Percentiles rank a stretch among this genome's conserved stretches.
Evolutionary conservation across 2,329 filamentous ascomycete genomes (phyloP).

Genomic region (Juglanconis oblonga): DNA sequence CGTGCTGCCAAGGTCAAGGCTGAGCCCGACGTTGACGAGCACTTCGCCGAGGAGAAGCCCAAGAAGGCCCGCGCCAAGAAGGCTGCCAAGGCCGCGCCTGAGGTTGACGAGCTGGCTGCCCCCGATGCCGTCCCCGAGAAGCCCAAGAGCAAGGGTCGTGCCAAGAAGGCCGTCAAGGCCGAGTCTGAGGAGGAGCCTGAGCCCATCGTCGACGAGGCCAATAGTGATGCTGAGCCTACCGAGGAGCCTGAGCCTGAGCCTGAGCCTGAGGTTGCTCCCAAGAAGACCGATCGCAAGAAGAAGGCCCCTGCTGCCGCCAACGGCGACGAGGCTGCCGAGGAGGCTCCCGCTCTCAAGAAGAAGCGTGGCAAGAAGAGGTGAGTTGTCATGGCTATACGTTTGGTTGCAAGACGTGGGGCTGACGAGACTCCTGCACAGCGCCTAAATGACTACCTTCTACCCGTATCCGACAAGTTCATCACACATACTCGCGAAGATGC

Average conservation of each 20-base stretch:
- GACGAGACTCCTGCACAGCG: neutral
- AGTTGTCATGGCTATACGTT: neutral
- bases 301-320: conserved; percentile 2
- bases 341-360: conserved; percentile 19
- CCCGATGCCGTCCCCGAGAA: conserved; percentile 41
- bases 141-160: conserved; percentile 31
- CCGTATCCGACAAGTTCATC: neutral
- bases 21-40: conserved; percentile 13
- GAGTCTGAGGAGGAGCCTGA: conserved; percentile 10
- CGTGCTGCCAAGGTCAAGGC: conserved; percentile 26
- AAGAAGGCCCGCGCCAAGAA: conserved; percentile 25
- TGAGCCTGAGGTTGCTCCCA: neutral
- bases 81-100: neutral
- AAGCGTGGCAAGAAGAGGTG: conserved; percentile 13
- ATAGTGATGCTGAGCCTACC: conserved; percentile 10
- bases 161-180: conserved; percentile 26
- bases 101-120: conserved; percentile 37
- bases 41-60: conserved; percentile 35
- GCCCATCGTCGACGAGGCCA: conserved; percentile 18
- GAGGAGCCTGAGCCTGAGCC: conserved; percentile 6
- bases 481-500: neutral
- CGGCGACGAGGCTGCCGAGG: conserved; percentile 9
- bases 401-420: neutral
- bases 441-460: neutral
- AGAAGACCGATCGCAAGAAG: conserved; percentile 10